Conservation (phyloP, 305 asterid species). For the Solanum hybrid region DNA sequence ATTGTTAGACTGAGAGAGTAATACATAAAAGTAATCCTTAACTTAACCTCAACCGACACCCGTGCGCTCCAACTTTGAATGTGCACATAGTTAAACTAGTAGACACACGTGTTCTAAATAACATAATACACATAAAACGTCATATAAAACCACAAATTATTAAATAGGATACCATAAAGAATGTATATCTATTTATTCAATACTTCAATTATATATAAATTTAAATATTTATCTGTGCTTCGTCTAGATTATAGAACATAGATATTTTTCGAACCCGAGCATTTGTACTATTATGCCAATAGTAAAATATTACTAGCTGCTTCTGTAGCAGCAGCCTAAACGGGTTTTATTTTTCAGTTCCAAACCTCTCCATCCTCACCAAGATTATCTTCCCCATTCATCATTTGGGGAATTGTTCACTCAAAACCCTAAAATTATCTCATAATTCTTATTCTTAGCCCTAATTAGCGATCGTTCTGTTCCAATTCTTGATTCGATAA, state of each 20-base stretch:
- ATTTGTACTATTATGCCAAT: too few relatives aligned
- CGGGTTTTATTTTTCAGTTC: neutral
- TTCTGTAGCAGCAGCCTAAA: neutral
- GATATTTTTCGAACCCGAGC: too few relatives aligned
- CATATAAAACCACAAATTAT: rapidly evolving
- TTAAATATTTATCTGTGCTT: too few relatives aligned
- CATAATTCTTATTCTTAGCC: neutral
- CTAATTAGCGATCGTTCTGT: neutral
- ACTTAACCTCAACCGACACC: rapidly evolving
- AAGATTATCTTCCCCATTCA: neutral
- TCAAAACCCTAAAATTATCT: neutral
- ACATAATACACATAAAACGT: rapidly evolving
- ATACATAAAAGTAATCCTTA: neutral
- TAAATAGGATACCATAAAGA: neutral
- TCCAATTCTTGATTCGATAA: neutral
- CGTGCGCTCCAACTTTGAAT: neutral
- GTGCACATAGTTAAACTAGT: neutral
- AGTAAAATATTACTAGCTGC: neutral
- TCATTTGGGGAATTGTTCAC: neutral
- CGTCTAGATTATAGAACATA: rapidly evolving
- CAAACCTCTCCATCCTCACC: neutral
- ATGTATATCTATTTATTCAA: neutral
- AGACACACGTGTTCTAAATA: too few relatives aligned
- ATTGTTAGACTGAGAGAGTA: rapidly evolving
- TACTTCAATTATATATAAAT: neutral